Conservation (phyloP, 768 basidiomycete genomes). For the Hygrophorus pudorinus region DNA sequence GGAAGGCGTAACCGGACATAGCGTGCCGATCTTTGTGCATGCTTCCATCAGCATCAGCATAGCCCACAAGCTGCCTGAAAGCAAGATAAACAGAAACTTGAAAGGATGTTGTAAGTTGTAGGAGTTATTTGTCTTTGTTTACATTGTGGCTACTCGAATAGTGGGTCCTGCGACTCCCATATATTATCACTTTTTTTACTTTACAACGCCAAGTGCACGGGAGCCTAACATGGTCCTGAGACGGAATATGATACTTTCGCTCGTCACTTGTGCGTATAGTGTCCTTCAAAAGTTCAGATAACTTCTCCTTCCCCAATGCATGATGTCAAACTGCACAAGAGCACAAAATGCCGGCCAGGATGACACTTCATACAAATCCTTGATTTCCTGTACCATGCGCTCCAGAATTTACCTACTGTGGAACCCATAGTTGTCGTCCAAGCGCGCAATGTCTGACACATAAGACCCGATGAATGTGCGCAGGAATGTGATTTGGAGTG, state of each 20-base stretch:
- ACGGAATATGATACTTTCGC: slow-evolving; percentile 20
- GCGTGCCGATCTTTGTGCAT: no score
- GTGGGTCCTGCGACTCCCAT: no score
- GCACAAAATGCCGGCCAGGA: slow-evolving; percentile 32
- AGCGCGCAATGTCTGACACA: slow-evolving; percentile 15
- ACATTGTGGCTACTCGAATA: no score
- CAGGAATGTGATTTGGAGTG: slow-evolving; percentile 37
- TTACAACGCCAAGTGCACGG: no score
- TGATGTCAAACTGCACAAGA: slow-evolving; percentile 21
- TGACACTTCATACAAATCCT: slow-evolving; percentile 31
- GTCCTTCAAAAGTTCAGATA: slow-evolving; percentile 28
- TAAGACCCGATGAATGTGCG: slow-evolving; percentile 30
- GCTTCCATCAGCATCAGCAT: no score
- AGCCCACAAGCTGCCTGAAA: no score
- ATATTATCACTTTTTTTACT: no score
- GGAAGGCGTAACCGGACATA: no score
- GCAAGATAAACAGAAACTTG: no score
- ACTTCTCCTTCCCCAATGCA: slow-evolving; percentile 21
- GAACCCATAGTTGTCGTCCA: slow-evolving; percentile 37
- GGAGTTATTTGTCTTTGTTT: no score
- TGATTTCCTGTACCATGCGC: slow-evolving; percentile 32
- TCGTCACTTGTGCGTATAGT: slow-evolving; percentile 23
- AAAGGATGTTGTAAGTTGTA: no score
- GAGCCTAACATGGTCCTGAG: no score
- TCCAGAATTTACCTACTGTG: slow-evolving; percentile 25